These are phyloP conservation scores for Melaleuca alternifolia DNA, from an alignment of 345 rosid species.

Conservation along the genomic window DNA sequence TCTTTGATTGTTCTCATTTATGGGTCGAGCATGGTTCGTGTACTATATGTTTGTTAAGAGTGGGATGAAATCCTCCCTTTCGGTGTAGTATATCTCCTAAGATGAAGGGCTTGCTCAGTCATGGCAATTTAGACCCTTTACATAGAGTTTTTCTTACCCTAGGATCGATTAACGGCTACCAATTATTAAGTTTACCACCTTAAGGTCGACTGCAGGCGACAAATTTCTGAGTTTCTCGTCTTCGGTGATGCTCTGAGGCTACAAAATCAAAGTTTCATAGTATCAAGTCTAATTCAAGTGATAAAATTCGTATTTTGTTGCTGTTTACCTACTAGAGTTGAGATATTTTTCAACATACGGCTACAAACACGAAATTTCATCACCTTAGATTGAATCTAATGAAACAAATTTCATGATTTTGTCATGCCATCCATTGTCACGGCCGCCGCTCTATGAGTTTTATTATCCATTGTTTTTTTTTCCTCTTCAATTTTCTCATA, in stretches of 20 bases:
- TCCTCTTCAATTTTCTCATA: not conserved
- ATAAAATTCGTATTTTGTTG: not conserved
- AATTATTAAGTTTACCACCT: not conserved
- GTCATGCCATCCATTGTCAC: not conserved
- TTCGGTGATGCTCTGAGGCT: not conserved
- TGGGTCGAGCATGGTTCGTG: not conserved
- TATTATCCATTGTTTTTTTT: not conserved
- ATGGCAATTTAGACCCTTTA: not conserved
- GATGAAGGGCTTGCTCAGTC: not conserved
- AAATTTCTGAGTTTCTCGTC: not conserved
- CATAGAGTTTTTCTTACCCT: not conserved
- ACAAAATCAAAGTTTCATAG: not conserved
- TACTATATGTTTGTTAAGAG: not conserved
- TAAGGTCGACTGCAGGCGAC: not conserved
- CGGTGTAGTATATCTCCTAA: not conserved
- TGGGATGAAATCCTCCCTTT: not conserved
- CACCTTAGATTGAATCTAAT: not conserved
- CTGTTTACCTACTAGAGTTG: not conserved
- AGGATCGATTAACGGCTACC: not conserved
- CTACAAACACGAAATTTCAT: not conserved
- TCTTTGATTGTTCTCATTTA: not conserved
- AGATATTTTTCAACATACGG: not conserved
- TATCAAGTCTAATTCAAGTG: not conserved
- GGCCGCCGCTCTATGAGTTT: not conserved
- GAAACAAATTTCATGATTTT: not conserved